A percentile compares a stretch with the other conserved stretches of the same genome.
Evolutionary conservation across 345 rosid genomes (phyloP).

Genomic region (Linum usitatissimum): DNA sequence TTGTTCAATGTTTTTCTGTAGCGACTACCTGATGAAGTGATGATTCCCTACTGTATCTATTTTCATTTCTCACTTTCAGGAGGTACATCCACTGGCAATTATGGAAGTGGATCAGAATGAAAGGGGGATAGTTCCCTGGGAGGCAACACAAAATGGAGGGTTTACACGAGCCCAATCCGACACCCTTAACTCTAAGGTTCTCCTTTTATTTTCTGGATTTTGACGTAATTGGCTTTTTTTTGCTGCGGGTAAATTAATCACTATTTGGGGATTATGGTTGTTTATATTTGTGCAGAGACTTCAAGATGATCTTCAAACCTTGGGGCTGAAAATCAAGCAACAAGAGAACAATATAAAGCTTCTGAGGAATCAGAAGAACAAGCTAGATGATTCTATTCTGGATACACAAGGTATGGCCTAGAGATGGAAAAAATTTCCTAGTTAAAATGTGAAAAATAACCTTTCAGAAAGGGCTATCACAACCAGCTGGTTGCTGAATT

Average conservation of each 20-base stretch:
- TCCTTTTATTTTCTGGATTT: background rate
- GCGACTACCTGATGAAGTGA: no score
- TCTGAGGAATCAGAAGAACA: conserved; percentile 40
- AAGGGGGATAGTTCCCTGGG: conserved; percentile 6
- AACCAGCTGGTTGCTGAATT: background rate
- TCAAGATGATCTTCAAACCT: conserved; percentile 48
- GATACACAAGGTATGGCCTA: conserved; percentile 48
- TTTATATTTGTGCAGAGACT: conserved; percentile 33
- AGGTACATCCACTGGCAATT: background rate
- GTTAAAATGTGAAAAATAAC: background rate
- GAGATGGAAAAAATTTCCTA: background rate
- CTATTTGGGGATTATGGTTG: background rate
- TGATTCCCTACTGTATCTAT: background rate
- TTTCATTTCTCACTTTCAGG: conserved; percentile 9
- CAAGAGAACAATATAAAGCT: conserved; percentile 48
- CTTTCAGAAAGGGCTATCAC: background rate
- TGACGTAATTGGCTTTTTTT: background rate
- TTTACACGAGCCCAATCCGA: conserved; percentile 10
- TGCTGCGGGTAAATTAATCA: background rate
- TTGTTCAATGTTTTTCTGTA: no score
- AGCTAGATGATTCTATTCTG: conserved; percentile 46
- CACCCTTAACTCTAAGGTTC: conserved; percentile 16
- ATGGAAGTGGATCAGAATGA: conserved; percentile 17
- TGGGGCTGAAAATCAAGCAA: conserved; percentile 57
- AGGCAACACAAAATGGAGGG: conserved; percentile 15